A percentile compares a stretch with the other conserved stretches of the same genome.
Conservation (phyloP, 768 basidiomycete species). For the Lactifluus echinatus region DNA sequence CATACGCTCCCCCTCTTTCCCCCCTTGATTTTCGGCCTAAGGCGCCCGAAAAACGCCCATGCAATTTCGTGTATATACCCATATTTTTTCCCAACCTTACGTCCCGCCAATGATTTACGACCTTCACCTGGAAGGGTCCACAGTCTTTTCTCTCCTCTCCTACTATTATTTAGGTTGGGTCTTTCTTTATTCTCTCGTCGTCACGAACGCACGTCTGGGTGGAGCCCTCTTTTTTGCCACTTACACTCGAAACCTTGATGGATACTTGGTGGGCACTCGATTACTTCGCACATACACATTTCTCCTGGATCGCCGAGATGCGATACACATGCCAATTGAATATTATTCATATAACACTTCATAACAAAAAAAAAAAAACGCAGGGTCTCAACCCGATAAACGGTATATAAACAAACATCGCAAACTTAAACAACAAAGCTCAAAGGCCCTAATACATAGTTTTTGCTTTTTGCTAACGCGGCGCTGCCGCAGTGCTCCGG, state of each 20-base stretch:
- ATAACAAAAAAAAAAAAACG: no score
- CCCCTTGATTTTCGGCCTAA: neutral
- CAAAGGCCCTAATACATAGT: neutral
- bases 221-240: neutral
- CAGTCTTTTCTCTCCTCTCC: neutral
- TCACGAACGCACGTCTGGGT: neutral
- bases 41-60: neutral
- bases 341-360: conserved; percentile 1
- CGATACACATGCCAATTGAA: neutral
- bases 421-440: neutral
- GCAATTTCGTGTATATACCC: neutral
- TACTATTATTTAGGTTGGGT: neutral
- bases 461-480: neutral
- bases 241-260: neutral
- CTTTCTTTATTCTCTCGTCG: neutral
- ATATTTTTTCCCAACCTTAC: neutral
- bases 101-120: neutral
- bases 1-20: neutral
- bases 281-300: neutral
- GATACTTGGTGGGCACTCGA: neutral
- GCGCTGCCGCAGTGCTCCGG: no score
- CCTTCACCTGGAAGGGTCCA: neutral
- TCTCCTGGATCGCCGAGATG: neutral
- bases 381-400: no score
- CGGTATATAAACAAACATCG: no score